These are phyloP conservation scores for Gastrolobium villosum DNA, from an alignment of 306 rosid genomes.

Conservation along the genomic window DNA sequence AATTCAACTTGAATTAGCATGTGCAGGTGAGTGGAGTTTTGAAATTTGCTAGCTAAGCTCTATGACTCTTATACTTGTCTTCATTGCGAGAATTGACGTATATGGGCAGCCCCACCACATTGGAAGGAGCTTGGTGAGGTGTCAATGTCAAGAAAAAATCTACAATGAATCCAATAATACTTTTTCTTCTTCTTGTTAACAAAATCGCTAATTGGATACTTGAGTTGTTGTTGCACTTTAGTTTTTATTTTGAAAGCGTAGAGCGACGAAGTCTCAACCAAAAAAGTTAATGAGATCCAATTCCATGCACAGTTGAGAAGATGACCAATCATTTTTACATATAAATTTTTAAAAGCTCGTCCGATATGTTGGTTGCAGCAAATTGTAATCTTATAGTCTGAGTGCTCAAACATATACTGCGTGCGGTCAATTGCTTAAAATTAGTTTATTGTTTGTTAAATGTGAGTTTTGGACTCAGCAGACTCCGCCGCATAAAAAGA, in stretches of 20 bases:
- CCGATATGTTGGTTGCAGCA: slow-evolving; percentile 47
- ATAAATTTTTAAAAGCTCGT: slow-evolving; percentile 4
- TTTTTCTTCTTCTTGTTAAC: slow-evolving; percentile 48
- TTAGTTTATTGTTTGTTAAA: slow-evolving; percentile 33
- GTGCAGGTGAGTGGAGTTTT: slow-evolving; percentile 38
- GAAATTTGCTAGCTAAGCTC: slow-evolving; percentile 28
- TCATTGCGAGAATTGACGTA: slow-evolving; percentile 16
- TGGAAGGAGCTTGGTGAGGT: slow-evolving; percentile 32
- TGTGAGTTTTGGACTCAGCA: not conserved
- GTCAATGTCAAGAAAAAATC: slow-evolving; percentile 54
- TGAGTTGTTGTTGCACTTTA: slow-evolving; percentile 30
- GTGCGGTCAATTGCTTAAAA: slow-evolving; percentile 44
- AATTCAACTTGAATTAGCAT: not conserved
- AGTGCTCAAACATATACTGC: slow-evolving; percentile 26
- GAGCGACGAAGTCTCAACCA: slow-evolving; percentile 47
- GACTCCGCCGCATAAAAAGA: not conserved
- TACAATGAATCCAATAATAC: slow-evolving; percentile 28
- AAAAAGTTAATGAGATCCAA: slow-evolving; percentile 36
- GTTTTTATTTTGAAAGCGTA: slow-evolving; percentile 34
- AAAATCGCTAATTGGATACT: slow-evolving; percentile 53
- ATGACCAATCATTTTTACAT: slow-evolving; percentile 7
- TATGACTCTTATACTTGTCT: not conserved
- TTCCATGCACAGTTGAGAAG: slow-evolving; percentile 31
- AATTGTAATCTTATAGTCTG: slow-evolving; percentile 35
- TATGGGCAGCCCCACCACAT: slow-evolving; percentile 7